Conservation (phyloP, 495 filamentous ascomycete species). For the Annulohypoxylon nitens region DNA sequence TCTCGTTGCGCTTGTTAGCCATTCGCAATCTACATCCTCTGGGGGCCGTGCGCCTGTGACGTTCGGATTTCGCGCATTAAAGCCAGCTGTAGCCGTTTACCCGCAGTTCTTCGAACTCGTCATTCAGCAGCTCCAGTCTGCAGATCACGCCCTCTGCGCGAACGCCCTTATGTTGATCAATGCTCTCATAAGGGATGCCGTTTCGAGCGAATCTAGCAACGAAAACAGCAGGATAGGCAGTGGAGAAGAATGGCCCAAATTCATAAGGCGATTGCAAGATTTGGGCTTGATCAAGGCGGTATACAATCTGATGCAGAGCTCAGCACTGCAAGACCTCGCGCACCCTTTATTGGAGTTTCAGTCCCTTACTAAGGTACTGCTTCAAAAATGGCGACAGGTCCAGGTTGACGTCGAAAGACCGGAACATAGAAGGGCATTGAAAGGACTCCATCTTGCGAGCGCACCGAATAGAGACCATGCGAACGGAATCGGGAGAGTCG, state of each 20-base stretch:
- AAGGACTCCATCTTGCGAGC: conserved; percentile 85
- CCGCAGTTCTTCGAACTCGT: conserved; percentile 96
- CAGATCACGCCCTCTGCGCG: conserved; percentile 95
- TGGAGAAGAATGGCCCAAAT: conserved; percentile 90
- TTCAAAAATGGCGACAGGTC: conserved; percentile 92
- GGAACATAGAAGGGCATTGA: conserved; percentile 89
- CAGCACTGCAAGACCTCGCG: conserved; percentile 91
- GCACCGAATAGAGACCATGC: conserved; percentile 69
- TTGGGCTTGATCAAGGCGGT: conserved; percentile 93
- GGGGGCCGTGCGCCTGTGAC: conserved; percentile 61
- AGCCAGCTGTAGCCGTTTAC: conserved; percentile 89
- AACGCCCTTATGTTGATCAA: conserved; percentile 97
- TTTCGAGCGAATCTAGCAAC: conserved; percentile 73
- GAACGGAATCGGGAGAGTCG: conserved; percentile 51
- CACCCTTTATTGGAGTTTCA: conserved; percentile 96
- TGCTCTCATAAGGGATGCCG: conserved; percentile 91
- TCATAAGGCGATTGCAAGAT: conserved; percentile 93
- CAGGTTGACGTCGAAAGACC: conserved; percentile 84
- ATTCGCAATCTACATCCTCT: conserved; percentile 70
- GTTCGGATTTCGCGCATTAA: conserved; percentile 90
- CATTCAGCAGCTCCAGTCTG: conserved; percentile 87
- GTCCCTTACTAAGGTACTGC: conserved; percentile 86
- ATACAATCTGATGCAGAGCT: conserved; percentile 91
- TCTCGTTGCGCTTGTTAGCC: conserved; percentile 89
- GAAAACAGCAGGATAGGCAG: conserved; percentile 49